Conservation (phyloP, 768 basidiomycete genomes). For the Royoungia palumana region DNA sequence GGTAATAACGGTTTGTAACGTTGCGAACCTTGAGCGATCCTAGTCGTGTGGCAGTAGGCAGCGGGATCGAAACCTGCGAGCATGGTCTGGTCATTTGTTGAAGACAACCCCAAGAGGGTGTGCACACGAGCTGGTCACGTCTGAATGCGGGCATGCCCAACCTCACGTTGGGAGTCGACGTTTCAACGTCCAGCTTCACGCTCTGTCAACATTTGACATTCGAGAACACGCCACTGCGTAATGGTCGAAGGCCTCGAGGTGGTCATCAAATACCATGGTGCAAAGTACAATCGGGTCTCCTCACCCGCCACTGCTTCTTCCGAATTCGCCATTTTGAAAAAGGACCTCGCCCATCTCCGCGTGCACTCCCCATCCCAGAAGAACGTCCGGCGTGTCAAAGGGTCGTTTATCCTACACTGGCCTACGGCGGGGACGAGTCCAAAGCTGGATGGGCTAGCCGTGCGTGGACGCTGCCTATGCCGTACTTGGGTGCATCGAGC, state of each 20-base stretch:
- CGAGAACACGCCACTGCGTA: no score
- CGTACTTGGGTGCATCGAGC: not conserved
- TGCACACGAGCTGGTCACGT: no score
- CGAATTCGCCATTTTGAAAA: constrained; percentile 23
- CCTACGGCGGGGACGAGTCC: constrained; percentile 6
- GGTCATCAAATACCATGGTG: constrained; percentile 21
- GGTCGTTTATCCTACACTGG: constrained; percentile 28
- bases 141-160: no score
- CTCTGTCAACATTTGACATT: no score
- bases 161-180: no score
- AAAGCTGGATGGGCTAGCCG: constrained; percentile 2
- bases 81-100: no score
- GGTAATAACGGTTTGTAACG: no score
- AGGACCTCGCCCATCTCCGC: constrained; percentile 29
- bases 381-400: constrained; percentile 21
- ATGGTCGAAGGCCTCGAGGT: constrained; percentile 27
- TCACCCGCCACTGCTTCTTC: constrained; percentile 9
- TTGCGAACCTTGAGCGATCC: no score
- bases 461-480: constrained; percentile 5
- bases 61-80: no score
- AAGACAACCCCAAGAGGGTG: no score
- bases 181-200: no score
- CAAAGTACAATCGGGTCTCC: constrained; percentile 14
- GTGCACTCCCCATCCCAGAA: constrained; percentile 28
- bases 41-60: no score